phyloP scores from a whole-genome alignment of 305 asterid species.

The Nicotiana rustica region DNA sequence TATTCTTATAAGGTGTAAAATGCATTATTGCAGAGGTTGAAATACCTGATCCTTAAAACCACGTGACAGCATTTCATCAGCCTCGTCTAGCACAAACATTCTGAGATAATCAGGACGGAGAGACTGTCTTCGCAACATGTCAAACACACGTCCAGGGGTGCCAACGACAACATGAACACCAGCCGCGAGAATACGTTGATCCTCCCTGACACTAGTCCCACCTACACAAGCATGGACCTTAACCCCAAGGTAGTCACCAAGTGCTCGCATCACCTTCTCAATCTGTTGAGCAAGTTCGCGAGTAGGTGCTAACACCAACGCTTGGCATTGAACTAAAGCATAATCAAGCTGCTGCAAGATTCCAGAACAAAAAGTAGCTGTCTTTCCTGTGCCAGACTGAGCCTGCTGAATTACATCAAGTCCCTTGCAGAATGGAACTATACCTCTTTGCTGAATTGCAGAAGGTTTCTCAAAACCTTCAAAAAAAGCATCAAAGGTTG shows the following conservation, averaged over 20 bases:
- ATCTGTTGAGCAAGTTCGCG: conserved; percentile 50
- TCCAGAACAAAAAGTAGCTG: conserved; percentile 49
- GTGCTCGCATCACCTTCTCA: conserved; percentile 50
- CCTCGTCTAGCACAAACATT: conserved; percentile 48
- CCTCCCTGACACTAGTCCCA: conserved; percentile 47
- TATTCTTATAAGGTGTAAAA: background rate
- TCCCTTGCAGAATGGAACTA: conserved; percentile 47
- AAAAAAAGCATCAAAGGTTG: background rate
- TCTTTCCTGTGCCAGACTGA: conserved; percentile 48
- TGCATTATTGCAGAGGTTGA: background rate
- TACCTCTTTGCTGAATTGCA: conserved; percentile 47
- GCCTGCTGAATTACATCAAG: conserved; percentile 52
- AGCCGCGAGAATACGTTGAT: conserved; percentile 43
- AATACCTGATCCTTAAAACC: conserved; percentile 47
- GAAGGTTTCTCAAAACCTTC: conserved; percentile 50
- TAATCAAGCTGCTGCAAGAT: conserved; percentile 47
- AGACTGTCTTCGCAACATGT: conserved; percentile 47
- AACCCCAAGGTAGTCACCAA: conserved; percentile 47
- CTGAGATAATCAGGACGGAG: conserved; percentile 44
- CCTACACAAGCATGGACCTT: conserved; percentile 50
- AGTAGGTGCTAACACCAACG: conserved; percentile 44
- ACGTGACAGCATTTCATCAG: conserved; percentile 48
- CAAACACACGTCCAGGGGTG: conserved; percentile 47
- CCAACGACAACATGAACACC: conserved; percentile 51
- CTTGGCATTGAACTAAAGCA: conserved; percentile 39